Evolutionary conservation across 2,329 filamentous ascomycete species (phyloP).

Genomic region (Ophiostoma perfectum): DNA sequence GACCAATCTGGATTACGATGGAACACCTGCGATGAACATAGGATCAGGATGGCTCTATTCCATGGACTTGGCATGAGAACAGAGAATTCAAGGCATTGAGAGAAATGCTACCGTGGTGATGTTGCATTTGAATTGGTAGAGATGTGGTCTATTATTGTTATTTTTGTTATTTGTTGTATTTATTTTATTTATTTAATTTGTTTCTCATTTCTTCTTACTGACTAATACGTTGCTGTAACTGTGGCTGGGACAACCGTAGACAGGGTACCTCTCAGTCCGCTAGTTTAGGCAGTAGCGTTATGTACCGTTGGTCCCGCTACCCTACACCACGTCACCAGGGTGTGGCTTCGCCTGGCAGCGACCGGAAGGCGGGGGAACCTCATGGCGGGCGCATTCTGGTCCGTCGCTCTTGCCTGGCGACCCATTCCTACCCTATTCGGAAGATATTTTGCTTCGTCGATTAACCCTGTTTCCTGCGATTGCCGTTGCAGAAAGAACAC

Average conservation of each 20-base stretch:
- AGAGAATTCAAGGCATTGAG: too few relatives aligned
- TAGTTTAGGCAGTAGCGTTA: slow-evolving; percentile 2
- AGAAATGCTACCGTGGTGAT: too few relatives aligned
- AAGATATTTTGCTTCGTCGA: slow-evolving; percentile 1
- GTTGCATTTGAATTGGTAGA: too few relatives aligned
- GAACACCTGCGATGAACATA: too few relatives aligned
- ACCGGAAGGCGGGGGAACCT: slow-evolving; percentile 6
- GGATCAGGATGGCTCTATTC: too few relatives aligned
- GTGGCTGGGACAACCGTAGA: background rate
- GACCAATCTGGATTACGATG: too few relatives aligned
- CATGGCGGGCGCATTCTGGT: slow-evolving; percentile 2
- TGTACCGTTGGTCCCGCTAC: background rate
- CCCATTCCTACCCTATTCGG: slow-evolving; percentile 19
- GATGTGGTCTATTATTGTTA: too few relatives aligned
- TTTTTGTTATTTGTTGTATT: too few relatives aligned
- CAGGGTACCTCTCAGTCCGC: background rate
- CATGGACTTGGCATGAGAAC: too few relatives aligned
- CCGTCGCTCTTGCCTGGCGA: slow-evolving; percentile 18
- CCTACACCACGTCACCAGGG: slow-evolving; percentile 18
- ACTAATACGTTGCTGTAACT: background rate
- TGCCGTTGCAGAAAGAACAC: background rate
- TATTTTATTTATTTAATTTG: too few relatives aligned
- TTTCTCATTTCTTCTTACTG: background rate
- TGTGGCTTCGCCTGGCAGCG: slow-evolving; percentile 14
- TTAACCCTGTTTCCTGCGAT: background rate